Evolutionary conservation across 164 flowering plant species (phyloP), one percentile per base, ranked within the genome.

Genomic region (Vitis riparia): DNA sequence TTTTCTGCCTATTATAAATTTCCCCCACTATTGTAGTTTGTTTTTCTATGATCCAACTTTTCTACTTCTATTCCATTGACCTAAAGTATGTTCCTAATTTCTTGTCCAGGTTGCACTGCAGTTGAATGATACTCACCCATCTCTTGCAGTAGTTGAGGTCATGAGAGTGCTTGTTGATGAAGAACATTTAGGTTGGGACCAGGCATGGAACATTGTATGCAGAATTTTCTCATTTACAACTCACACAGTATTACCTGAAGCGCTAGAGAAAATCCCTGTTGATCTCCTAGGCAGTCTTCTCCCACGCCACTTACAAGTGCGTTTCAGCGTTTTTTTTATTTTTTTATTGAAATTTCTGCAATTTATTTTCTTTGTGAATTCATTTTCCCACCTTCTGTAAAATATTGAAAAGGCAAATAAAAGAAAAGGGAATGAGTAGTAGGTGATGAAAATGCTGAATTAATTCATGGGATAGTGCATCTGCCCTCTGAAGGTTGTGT

Each of bases 81-180:
- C 16, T 9, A n/a, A 27, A 60, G 4, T 11, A 51, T 16, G 29
- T 60, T 61, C 12, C 4, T 5, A 44, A 29, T 3, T 32, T 68
- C 17, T 57, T 55, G 52, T 77, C 56, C 76, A 88, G 88, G 82
- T 88, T 55, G 87, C 88, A 59, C 59, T 86, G 66, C 90, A 88
- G 69, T 76, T 88, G 48, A 88, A 80, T 72, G 92, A 88, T 73
- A 88, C 88, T 51, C 87, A 86, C 68, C 88, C 91, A 57, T 71
- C 88, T 67, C 82, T 88, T 67, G 78, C 87, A 50, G 83, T 84
- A 60, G 68, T 77, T 59, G 91, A 88, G 75, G 76, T 86, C 30
- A 77, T 86, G 88, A 76, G 92, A 69, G 68, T 86, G 30, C 81
- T 88, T 16, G 59, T 88, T 62, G 92, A 88, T 73, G 86, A 80